Base-by-base conservation (phyloP, 176 grass and related monocot species). In the Eleusine coracana region DNA sequence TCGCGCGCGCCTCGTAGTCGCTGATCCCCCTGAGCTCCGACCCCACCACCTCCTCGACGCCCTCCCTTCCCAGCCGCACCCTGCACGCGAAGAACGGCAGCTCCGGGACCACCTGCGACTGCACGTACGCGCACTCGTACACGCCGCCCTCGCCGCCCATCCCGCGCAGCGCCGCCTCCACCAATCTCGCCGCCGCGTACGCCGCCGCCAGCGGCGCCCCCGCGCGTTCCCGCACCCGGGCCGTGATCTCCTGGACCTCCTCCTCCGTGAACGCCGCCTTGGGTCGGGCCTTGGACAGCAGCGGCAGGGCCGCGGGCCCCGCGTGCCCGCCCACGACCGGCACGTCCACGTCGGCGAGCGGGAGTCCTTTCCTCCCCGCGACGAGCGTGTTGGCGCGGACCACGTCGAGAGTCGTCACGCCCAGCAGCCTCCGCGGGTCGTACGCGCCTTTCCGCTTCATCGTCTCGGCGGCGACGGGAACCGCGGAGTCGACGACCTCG, bases 51-150 rank as follows among this genome's bases (percentile, higher is more conserved):
- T 86, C 75, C 85, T 92, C 83, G 0, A 92, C 40, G 15, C 90
- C 90, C 45, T 89, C 82, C 70, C 34, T 82, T 11, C 83, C 83
- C 14, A 92, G 80, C 70, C 51, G 86, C 5, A 92, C 83, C 41
- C 90, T 64, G 21, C 29, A 89, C 68, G 86, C 90, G 85, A 92
- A 92, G 87, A 86, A 92, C 41, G 90, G 80, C 17, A 92, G 79
- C 51, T 89, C 90, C 29, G 83, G 45, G n/a, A 84, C 45, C 69
- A 83, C 31, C 71, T 89, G 78, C 6, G 86, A 89, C 60, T 76
- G 79, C 55, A 89, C 87, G 81, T 74, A 92, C 52, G 90, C 23
- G 71, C 86, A 92, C 66, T 86, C 86, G 36, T 92, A 89, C 31
- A 92, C 75, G 68, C 80, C 79, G 13, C 1, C 70, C 66, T 80